Evolutionary conservation across 106 monocot genomes (phyloP), one percentile per base, ranked within the genome.

Genomic region (Dendrobium nobile): DNA sequence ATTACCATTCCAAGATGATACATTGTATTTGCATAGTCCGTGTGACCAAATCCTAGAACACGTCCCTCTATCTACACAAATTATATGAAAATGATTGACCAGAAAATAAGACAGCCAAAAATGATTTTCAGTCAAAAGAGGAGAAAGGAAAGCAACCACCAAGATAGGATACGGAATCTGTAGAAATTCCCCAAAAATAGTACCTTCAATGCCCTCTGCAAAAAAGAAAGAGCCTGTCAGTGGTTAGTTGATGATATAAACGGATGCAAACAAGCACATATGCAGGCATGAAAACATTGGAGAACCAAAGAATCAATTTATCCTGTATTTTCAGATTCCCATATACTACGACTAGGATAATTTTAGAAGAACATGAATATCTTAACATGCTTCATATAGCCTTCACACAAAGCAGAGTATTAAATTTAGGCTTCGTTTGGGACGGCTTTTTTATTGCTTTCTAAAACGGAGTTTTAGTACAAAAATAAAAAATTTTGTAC

Each of bases 131-230:
- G 0, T 75, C 41, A 41, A n/a, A 81, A 75, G 58, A 59, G 16
- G 19, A 47, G 64, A 80, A 81, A 54, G 75, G 67, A 82, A 80
- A 59, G 54, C 19, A 80, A 59, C 18, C 77, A 73, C 68, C 64
- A 28, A 79, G 70, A 31, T 18, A 78, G 47, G 56, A 67, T 45
- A 22, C 44, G 76, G 61, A 79, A 67, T 61, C 79, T 19, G 33
- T 19, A 74, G 68, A 10, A 73, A 43, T 72, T 42, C 68, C 77
- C 48, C 48, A 45, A 37, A 73, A 73, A 41, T 17, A 64, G 3
- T 89, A 97, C 96, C 97, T 98, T 92, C 44, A 98, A 81, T 82
- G 97, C 90, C 72, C 92, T 56, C 97, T 98, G 97, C 84, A 43
- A 47, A 86, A 85, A 86, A 68, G 73, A 85, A 76, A 75, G 41